These are phyloP conservation scores for Leptographium radiaticola DNA, from an alignment of 2,329 filamentous ascomycete genomes.

Conservation along the genomic window DNA sequence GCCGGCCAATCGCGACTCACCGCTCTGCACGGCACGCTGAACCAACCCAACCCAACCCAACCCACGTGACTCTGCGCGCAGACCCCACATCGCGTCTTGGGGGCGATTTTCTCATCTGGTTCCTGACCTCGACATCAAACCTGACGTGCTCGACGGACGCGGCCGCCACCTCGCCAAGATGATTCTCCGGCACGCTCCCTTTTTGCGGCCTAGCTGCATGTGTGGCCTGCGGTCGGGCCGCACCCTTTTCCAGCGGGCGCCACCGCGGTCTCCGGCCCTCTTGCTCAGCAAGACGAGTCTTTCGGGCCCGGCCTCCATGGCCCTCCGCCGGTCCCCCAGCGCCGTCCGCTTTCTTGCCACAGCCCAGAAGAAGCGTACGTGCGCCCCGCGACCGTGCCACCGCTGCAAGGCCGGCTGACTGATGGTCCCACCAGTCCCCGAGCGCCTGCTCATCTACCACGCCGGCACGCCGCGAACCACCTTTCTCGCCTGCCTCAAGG, in stretches of 20 bases:
- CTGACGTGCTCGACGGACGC: too few relatives aligned
- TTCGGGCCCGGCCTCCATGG: not conserved
- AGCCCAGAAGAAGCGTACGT: not conserved
- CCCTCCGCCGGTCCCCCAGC: not conserved
- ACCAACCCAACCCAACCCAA: too few relatives aligned
- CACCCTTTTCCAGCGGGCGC: not conserved
- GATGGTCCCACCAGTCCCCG: slow-evolving; percentile 26
- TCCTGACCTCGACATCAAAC: too few relatives aligned
- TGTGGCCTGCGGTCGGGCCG: not conserved
- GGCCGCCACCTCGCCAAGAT: not conserved
- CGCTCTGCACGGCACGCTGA: too few relatives aligned
- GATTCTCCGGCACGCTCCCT: not conserved
- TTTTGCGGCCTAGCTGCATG: not conserved
- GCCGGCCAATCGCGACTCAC: too few relatives aligned
- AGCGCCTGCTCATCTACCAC: slow-evolving; percentile 59
- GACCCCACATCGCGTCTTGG: too few relatives aligned
- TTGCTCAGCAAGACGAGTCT: not conserved
- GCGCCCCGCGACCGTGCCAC: not conserved
- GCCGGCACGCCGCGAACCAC: slow-evolving; percentile 54
- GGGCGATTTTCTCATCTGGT: too few relatives aligned
- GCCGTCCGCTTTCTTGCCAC: not conserved
- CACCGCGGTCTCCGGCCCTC: not conserved
- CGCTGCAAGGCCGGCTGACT: slow-evolving; percentile 17
- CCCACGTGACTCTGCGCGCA: too few relatives aligned
- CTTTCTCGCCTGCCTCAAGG: slow-evolving; percentile 56